Evolutionary conservation across 2,329 filamentous ascomycete species (phyloP), one percentile per base, ranked within the genome.

Genomic region (Aspergillus pseudoglaucus): DNA sequence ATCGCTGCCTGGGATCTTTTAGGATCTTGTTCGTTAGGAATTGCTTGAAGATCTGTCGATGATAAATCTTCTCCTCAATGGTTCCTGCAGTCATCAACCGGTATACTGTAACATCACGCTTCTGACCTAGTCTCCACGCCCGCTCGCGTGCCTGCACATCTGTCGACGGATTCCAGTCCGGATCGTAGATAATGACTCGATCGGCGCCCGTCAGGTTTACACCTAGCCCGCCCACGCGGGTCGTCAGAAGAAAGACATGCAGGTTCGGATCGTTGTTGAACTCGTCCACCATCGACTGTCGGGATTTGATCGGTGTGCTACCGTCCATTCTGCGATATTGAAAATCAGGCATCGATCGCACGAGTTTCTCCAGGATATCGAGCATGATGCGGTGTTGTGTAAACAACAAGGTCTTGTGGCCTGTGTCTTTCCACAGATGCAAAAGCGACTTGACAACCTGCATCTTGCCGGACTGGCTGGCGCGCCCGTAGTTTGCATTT

Each of bases 21-120:
- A 98, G 69, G 6, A 98, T 90, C 67, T 97, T 97, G 71, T 97
- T 95, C 3, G 90, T 93, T 52, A 98, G 77, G 63, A 97, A 96
- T 59, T 97, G 91, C 68, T 98, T 98, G 76, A 95, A 98, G 44
- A 98, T 93, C 63, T 98, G 93, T 14, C 94, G 86, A 67, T 98
- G 91, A 54, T 97, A 98, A 25, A 98, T 98, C 73, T 98, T 98
- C 68, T 98, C 93, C 64, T 98, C 93, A 20, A 98, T 98, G 0
- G 94, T 98, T 1, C 93, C 93, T 4, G 91, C 89, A 3, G 89
- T 95, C 87, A 98, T 95, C n/a, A 98, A 77, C 32, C 94, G 86
- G 65, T 96, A 98, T 18, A 98, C 95, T 4, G 89, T 90, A 23
- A 98, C 93, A 42, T 95, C 89, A 46, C 87, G 85, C 67, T 94